phyloP scores from a whole-genome alignment of 73 alveolate genomes.

The Paramecium octaurelia region DNA sequence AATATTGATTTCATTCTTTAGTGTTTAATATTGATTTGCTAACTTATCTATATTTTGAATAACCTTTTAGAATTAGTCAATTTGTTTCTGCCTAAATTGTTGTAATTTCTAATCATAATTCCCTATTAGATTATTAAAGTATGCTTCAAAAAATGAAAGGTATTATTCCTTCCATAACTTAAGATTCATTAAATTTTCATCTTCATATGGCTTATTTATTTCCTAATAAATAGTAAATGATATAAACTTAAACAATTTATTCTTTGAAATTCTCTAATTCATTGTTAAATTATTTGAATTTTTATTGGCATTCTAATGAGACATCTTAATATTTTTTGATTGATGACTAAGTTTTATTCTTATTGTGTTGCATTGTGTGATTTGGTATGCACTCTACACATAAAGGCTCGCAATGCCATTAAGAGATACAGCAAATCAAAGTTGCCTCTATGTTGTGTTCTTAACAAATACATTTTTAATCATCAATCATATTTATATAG shows the following conservation, averaged over 20 bases:
- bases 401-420: slow-evolving; percentile 51
- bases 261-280: not conserved
- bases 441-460: slow-evolving; percentile 2
- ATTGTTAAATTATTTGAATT: not conserved
- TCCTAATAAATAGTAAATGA: not conserved
- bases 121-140: not conserved
- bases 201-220: slow-evolving; percentile 19
- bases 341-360: slow-evolving; percentile 6
- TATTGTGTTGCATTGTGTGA: slow-evolving; percentile 48
- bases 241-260: not conserved
- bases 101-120: not conserved
- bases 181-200: slow-evolving; percentile 17
- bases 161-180: slow-evolving; percentile 26
- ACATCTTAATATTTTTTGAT: slow-evolving; percentile 5
- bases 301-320: not conserved
- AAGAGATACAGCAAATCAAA: not conserved
- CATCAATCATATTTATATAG: not conserved
- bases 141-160: not conserved
- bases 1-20: not conserved
- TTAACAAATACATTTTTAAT: not conserved
- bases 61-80: not conserved
- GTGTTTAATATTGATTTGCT: not conserved
- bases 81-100: not conserved
- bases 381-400: slow-evolving; percentile 53
- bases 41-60: not conserved